Percentiles rank a stretch among this genome's conserved stretches.
Conservation (phyloP, 129 eudicot genomes). For the Heracleum sosnowskyi region DNA sequence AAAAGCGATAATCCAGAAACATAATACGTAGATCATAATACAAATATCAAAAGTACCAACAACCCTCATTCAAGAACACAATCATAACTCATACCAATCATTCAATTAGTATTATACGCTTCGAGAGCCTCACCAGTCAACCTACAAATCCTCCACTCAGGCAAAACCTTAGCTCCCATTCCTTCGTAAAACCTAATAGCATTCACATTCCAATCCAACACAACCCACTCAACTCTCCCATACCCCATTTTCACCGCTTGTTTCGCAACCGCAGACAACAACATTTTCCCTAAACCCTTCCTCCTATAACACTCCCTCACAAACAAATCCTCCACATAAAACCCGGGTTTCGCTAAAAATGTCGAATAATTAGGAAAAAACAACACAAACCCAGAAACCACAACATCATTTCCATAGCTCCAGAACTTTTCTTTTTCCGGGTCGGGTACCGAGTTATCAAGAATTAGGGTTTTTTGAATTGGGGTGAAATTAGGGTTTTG, state of each 20-base stretch:
- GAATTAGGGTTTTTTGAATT: conserved; percentile 37
- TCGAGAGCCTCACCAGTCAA: conserved; percentile 62
- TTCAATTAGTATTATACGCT: conserved; percentile 26
- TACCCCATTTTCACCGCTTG: conserved; percentile 78
- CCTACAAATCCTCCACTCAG: conserved; percentile 72
- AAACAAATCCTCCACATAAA: conserved; percentile 68
- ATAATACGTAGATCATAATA: not conserved
- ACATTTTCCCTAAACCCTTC: conserved; percentile 68
- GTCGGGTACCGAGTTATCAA: conserved; percentile 37
- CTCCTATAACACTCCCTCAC: conserved; percentile 81
- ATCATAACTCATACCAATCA: too few relatives aligned
- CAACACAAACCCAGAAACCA: conserved; percentile 59
- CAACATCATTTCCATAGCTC: conserved; percentile 12
- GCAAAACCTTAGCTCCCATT: conserved; percentile 76
- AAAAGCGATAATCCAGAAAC: not conserved
- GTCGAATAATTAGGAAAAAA: conserved; percentile 71
- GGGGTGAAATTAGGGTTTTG: conserved; percentile 41
- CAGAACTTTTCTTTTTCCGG: conserved; percentile 30
- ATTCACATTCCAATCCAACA: conserved; percentile 78
- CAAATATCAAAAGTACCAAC: not conserved
- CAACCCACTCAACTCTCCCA: conserved; percentile 91
- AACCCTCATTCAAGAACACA: not conserved
- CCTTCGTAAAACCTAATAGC: conserved; percentile 64
- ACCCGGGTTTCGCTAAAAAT: conserved; percentile 78
- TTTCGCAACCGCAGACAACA: conserved; percentile 68